phyloP scores from a whole-genome alignment of 2,329 filamentous ascomycete genomes.

The Fusarium sp. region DNA sequence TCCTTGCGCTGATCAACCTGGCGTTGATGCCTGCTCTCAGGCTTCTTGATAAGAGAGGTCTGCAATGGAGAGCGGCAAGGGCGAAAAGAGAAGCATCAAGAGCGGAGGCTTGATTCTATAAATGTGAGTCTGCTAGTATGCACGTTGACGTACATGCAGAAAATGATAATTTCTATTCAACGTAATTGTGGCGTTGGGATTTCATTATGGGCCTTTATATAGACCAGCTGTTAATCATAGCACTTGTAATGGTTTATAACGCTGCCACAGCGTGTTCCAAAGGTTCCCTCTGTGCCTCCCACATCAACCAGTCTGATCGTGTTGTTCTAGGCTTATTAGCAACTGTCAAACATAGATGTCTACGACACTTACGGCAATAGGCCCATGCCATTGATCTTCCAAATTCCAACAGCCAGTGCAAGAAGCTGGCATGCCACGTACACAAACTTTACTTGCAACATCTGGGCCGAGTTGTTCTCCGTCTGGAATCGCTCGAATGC shows the following conservation, averaged over 20 bases:
- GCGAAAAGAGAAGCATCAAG: constrained; percentile 48
- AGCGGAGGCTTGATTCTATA: not conserved
- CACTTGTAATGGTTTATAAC: constrained; percentile 51
- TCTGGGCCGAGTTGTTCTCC: constrained; percentile 73
- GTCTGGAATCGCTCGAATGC: constrained; percentile 94
- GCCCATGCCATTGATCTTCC: constrained; percentile 98
- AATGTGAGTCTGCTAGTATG: not conserved
- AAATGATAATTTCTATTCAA: not conserved
- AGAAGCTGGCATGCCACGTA: constrained; percentile 89
- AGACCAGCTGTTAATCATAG: constrained; percentile 16
- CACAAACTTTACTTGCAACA: constrained; percentile 83
- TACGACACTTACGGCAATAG: constrained; percentile 76
- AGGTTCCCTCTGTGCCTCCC: constrained; percentile 79
- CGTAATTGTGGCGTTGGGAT: not conserved
- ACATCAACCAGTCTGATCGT: constrained; percentile 95
- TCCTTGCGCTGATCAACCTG: constrained; percentile 61
- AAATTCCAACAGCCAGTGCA: constrained; percentile 84
- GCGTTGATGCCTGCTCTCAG: constrained; percentile 58
- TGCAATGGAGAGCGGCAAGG: constrained; percentile 61
- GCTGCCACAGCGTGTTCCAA: constrained; percentile 71
- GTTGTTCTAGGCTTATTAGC: constrained; percentile 71
- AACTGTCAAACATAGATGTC: not conserved
- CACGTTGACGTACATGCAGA: not conserved
- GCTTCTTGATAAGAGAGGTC: constrained; percentile 58
- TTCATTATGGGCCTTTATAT: not conserved